These are phyloP conservation scores for Colletotrichum coccodes DNA, from an alignment of 2,329 filamentous ascomycete species.

Conservation along the genomic window DNA sequence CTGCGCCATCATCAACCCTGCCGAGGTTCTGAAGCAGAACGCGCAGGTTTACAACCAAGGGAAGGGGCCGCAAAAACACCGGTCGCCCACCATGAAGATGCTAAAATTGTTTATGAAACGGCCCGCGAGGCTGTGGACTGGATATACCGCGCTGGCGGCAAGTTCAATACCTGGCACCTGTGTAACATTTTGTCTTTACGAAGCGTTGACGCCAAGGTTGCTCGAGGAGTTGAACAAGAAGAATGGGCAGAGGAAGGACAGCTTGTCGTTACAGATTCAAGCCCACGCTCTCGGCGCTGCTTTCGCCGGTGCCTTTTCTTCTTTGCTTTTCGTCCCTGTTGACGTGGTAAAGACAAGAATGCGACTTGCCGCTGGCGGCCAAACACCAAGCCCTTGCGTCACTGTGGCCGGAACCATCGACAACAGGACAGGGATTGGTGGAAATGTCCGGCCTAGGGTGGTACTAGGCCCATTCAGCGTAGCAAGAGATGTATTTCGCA, in stretches of 20 bases:
- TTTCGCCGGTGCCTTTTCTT: conserved; percentile 20
- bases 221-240: not conserved
- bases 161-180: not conserved
- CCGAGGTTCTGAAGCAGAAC: conserved; percentile 36
- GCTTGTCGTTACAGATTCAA: not conserved
- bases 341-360: conserved; percentile 36
- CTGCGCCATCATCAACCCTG: conserved; percentile 34
- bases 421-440: not conserved
- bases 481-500: not conserved
- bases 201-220: not conserved
- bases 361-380: conserved; percentile 30
- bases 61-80: not conserved
- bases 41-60: conserved; percentile 29
- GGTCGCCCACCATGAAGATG: not conserved
- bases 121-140: conserved; percentile 2
- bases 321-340: conserved; percentile 33
- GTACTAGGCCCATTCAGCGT: not conserved
- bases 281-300: conserved; percentile 21
- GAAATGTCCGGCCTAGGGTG: not conserved
- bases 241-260: not conserved
- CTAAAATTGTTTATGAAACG: not conserved
- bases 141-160: conserved; percentile 9
- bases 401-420: not conserved
- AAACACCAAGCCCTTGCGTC: not conserved
- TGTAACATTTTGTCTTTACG: conserved; percentile 8